Evolutionary conservation across 257 asterid species (phyloP).

Genomic region (Solanum etuberosum): DNA sequence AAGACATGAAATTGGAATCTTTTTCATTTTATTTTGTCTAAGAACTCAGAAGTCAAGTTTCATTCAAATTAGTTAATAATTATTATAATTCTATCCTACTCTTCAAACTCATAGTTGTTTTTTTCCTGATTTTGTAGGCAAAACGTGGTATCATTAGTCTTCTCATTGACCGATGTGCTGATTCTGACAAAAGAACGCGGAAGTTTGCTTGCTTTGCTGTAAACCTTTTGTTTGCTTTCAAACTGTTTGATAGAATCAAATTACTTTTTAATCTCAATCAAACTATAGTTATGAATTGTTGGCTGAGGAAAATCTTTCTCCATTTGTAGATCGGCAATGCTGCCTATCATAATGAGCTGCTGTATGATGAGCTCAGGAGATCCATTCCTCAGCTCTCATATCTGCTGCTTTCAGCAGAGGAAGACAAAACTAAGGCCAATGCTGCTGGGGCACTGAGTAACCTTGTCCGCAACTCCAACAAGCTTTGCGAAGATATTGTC

Average conservation of each 20-base stretch:
- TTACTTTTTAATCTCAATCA: neutral
- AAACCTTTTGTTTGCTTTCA: conserved; percentile 12
- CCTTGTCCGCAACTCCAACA: conserved; percentile 88
- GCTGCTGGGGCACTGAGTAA: conserved; percentile 99
- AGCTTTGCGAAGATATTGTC: conserved; percentile 86
- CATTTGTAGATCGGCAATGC: conserved; percentile 87
- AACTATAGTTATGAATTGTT: neutral
- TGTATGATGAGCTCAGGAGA: conserved; percentile 79
- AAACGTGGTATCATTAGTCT: conserved; percentile 52
- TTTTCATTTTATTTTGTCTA: too few relatives aligned
- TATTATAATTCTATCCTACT: neutral
- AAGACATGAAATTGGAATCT: too few relatives aligned
- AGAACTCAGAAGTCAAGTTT: too few relatives aligned
- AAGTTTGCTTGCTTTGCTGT: conserved; percentile 98
- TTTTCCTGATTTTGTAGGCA: conserved; percentile 31
- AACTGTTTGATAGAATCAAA: neutral
- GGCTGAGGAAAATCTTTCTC: conserved; percentile 10
- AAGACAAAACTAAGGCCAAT: conserved; percentile 95
- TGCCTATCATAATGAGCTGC: conserved; percentile 82
- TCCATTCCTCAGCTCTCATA: conserved; percentile 80
- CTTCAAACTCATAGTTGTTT: neutral
- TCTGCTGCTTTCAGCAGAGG: conserved; percentile 72
- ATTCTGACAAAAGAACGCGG: conserved; percentile 83
- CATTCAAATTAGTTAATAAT: too few relatives aligned
- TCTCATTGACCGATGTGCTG: conserved; percentile 83